Evolutionary conservation across 768 basidiomycete species (phyloP), one percentile per base, ranked within the genome.

Genomic region (Pulveroboletus sp.): DNA sequence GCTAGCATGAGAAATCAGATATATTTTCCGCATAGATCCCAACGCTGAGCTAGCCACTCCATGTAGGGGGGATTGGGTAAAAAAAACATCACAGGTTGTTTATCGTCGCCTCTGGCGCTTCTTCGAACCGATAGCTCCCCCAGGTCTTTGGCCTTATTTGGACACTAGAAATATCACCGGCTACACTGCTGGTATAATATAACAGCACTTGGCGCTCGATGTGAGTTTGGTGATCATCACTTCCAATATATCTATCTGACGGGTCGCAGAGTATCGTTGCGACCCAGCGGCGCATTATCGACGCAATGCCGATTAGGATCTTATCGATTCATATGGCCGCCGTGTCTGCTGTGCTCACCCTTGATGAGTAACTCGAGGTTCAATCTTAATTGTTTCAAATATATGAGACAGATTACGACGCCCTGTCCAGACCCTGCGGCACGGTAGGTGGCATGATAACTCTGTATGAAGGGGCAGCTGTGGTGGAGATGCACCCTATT

Each of bases 1-100:
- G 50, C 49, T 35, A 7, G 27, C 51, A 51, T 59, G 60, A 43
- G 49, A 53, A 37, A 37, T 37, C 6, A 37, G 43, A 2, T 24
- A n/a, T 13, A 37, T 46, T 28, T 33, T 32, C 48, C 42, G 31
- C 18, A 31, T 37, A 35, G 30, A 47, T 24, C 15, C 36, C 24
- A 33, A 13, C 24, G 26, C 17, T 42, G 26, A 39, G 45, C 41
- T 47, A 39, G 17, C 41, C 21, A 24, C 8, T 17, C 7, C 24
- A 30, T 21, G 21, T 21, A 31, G 26, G 26, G 21, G 2, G 2
- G 26, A 47, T 50, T 42, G 45, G 51, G 41, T 61, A 43, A 49
- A 30, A 35, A 43, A 18, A 33, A 40, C 33, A 10, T 33, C 24
- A 33, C 31, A 41, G 27, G 48, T 10, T 10, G 24, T 27, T 41